Percentiles rank a stretch among this genome's conserved stretches.
Conservation (phyloP, 2,329 filamentous ascomycete species). For the Colletotrichum incanum region DNA sequence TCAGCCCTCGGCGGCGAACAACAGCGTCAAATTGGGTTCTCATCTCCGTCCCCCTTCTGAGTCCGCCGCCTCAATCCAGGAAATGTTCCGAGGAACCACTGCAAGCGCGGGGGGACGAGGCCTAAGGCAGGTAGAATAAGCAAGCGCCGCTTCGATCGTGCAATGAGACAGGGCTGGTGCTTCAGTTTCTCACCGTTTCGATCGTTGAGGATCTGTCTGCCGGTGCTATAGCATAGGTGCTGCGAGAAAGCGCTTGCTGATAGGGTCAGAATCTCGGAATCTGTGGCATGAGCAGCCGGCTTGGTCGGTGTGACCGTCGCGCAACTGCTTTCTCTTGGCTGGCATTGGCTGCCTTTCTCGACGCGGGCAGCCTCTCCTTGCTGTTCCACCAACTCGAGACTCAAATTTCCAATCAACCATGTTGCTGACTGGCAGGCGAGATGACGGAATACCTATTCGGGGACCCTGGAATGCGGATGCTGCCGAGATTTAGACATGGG, state of each 20-base stretch:
- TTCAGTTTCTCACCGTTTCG: not conserved
- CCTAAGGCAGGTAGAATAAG: constrained; percentile 18
- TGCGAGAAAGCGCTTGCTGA: not conserved
- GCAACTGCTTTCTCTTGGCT: not conserved
- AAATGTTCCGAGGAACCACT: constrained; percentile 15
- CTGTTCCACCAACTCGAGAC: not conserved
- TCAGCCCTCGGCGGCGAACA: constrained; percentile 28
- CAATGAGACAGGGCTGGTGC: not conserved
- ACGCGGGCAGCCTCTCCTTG: not conserved
- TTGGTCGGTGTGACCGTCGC: not conserved
- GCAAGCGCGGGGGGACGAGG: not conserved
- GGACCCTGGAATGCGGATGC: constrained; percentile 30
- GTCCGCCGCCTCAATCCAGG: constrained; percentile 25
- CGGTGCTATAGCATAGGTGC: not conserved
- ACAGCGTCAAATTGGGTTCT: constrained; percentile 27
- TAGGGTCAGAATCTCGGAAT: no score
- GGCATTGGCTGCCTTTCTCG: not conserved
- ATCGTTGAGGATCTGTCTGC: not conserved
- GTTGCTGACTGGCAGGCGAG: constrained; percentile 15
- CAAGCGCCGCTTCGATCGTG: not conserved
- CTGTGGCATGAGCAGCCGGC: no score
- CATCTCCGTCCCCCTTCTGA: constrained; percentile 36
- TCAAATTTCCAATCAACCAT: constrained; percentile 20
- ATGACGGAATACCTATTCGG: constrained; percentile 34
- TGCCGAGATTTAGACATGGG: constrained; percentile 28